Conservation (phyloP, 441 rosid genomes). For the Syzygium malaccense region DNA sequence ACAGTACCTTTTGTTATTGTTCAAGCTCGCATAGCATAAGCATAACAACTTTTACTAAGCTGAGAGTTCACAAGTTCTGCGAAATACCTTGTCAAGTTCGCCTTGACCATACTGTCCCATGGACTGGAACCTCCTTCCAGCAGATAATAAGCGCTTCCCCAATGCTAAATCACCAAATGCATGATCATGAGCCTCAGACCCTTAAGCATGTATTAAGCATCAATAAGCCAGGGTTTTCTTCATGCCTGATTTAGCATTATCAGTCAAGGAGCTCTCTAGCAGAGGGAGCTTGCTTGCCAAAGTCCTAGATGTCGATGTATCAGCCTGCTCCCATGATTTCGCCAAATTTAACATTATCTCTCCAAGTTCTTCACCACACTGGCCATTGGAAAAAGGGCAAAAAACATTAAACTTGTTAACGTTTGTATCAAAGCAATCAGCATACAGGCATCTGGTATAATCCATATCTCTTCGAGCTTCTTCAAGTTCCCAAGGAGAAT, state of each 20-base stretch:
- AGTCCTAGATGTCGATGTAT: constrained; percentile 51
- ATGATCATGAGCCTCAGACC: constrained; percentile 19
- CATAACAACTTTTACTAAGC: neutral
- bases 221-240: constrained; percentile 10
- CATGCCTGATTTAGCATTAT: constrained; percentile 66
- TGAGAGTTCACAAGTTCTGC: constrained; percentile 5
- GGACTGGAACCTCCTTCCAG: constrained; percentile 81
- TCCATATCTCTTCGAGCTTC: neutral
- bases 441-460: neutral
- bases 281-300: constrained; percentile 55
- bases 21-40: neutral
- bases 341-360: constrained; percentile 58
- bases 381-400: neutral
- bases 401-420: neutral
- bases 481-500: neutral
- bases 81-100: constrained; percentile 71
- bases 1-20: neutral
- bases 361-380: constrained; percentile 85
- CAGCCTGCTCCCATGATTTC: constrained; percentile 79
- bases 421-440: neutral
- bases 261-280: constrained; percentile 46
- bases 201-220: constrained; percentile 8
- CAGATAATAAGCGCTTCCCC: constrained; percentile 71
- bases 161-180: constrained; percentile 49
- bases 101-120: constrained; percentile 97